Evolutionary conservation across 345 rosid species (phyloP).

Genomic region (Rhodamnia rubescens): DNA sequence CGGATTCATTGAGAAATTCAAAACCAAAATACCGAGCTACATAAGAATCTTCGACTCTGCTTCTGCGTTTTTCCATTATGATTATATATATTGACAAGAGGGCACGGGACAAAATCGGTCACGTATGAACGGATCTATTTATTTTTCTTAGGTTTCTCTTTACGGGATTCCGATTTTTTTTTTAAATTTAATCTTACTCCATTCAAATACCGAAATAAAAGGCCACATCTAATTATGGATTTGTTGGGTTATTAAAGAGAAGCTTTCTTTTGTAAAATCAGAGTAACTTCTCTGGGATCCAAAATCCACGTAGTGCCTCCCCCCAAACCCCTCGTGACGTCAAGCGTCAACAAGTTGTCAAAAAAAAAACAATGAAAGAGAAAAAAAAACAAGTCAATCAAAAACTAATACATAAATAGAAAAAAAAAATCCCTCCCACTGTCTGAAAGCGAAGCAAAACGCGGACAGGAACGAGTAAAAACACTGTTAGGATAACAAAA

Average conservation of each 20-base stretch:
- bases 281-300: background rate
- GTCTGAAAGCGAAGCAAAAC: background rate
- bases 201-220: background rate
- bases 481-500: background rate
- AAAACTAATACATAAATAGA: background rate
- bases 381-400: background rate
- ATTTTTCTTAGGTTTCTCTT: background rate
- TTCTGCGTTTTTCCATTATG: background rate
- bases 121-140: background rate
- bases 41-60: too few species aligned
- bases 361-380: accelerated
- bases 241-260: background rate
- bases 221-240: background rate
- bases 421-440: background rate
- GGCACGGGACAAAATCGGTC: background rate
- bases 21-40: too few species aligned
- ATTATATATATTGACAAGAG: background rate
- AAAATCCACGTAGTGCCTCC: background rate
- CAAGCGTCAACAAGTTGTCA: background rate
- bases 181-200: background rate
- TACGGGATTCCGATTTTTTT: background rate
- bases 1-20: background rate
- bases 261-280: background rate
- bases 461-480: background rate
- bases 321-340: background rate